Evolutionary conservation across 23 red algal genomes (phyloP).

Genomic region (Gracilaria gracilis): DNA sequence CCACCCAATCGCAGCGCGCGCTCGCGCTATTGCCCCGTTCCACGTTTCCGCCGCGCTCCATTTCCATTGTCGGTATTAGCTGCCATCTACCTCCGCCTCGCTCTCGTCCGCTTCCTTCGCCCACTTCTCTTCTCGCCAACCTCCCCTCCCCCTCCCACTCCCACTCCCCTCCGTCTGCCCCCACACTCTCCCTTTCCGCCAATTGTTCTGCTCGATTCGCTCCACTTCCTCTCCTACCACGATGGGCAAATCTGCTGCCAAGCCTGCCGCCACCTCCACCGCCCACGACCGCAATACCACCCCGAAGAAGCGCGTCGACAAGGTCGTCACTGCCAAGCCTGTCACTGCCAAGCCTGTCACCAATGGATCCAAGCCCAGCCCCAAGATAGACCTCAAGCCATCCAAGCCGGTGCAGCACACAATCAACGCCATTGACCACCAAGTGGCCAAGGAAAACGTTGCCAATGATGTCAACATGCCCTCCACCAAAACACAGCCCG

Average conservation of each 20-base stretch:
- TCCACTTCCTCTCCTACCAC: background rate
- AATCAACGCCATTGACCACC: background rate
- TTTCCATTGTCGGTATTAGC: too few species aligned
- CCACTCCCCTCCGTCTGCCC: background rate
- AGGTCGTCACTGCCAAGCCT: background rate
- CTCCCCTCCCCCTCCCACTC: background rate
- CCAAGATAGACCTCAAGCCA: too few species aligned
- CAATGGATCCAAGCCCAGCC: too few species aligned
- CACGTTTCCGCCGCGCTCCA: conserved; percentile 11
- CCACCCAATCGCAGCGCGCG: background rate
- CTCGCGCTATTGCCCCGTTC: background rate
- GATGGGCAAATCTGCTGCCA: background rate
- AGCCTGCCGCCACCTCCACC: background rate
- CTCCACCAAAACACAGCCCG: background rate
- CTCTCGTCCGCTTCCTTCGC: background rate
- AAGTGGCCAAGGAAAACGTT: background rate
- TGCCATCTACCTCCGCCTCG: too few species aligned
- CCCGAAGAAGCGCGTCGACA: background rate
- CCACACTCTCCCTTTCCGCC: background rate
- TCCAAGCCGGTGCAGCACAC: conserved; percentile 2
- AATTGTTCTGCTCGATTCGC: background rate
- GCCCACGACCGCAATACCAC: conserved; percentile 2
- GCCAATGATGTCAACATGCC: background rate
- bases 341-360: background rate
- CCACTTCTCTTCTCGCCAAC: background rate